These are phyloP conservation scores for Alternaria brassicae DNA, from an alignment of 2,329 filamentous ascomycete genomes.

Conservation along the genomic window DNA sequence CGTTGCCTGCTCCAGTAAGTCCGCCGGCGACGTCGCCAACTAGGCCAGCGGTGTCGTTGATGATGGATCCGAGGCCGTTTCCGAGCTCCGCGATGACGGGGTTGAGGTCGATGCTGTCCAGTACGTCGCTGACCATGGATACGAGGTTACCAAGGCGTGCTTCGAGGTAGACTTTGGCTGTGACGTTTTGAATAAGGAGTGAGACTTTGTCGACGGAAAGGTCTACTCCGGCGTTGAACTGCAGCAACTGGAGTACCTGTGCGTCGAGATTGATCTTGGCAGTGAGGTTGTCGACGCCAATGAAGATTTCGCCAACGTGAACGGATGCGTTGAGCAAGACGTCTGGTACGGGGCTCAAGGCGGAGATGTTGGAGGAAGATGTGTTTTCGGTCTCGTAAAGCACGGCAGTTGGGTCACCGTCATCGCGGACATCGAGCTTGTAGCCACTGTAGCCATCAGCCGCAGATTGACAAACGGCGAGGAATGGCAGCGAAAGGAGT, in stretches of 20 bases:
- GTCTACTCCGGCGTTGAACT: slow-evolving; percentile 68
- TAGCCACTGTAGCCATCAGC: slow-evolving; percentile 64
- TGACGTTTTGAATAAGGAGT: slow-evolving; percentile 65
- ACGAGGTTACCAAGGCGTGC: slow-evolving; percentile 67
- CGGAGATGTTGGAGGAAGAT: slow-evolving; percentile 50
- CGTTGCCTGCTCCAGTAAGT: slow-evolving; percentile 14
- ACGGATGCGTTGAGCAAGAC: slow-evolving; percentile 68
- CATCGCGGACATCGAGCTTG: slow-evolving; percentile 56
- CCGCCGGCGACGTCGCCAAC: slow-evolving; percentile 35
- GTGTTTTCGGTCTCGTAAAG: slow-evolving; percentile 64
- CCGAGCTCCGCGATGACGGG: slow-evolving; percentile 65
- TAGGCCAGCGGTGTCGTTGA: slow-evolving; percentile 50
- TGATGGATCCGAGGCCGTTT: slow-evolving; percentile 57
- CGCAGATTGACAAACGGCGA: slow-evolving; percentile 44
- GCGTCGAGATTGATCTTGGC: slow-evolving; percentile 68
- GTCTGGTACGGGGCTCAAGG: slow-evolving; percentile 60
- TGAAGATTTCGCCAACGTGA: slow-evolving; percentile 64
- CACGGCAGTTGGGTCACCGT: slow-evolving; percentile 59
- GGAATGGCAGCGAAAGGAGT: slow-evolving; percentile 45
- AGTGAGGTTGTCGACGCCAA: slow-evolving; percentile 66
- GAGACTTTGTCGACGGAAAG: slow-evolving; percentile 64
- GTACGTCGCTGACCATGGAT: slow-evolving; percentile 64
- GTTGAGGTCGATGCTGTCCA: slow-evolving; percentile 67
- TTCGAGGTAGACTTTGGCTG: slow-evolving; percentile 65
- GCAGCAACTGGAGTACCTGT: slow-evolving; percentile 64